Base-by-base conservation (phyloP, 768 basidiomycete genomes). In the Xerocomus spinulosus region DNA sequence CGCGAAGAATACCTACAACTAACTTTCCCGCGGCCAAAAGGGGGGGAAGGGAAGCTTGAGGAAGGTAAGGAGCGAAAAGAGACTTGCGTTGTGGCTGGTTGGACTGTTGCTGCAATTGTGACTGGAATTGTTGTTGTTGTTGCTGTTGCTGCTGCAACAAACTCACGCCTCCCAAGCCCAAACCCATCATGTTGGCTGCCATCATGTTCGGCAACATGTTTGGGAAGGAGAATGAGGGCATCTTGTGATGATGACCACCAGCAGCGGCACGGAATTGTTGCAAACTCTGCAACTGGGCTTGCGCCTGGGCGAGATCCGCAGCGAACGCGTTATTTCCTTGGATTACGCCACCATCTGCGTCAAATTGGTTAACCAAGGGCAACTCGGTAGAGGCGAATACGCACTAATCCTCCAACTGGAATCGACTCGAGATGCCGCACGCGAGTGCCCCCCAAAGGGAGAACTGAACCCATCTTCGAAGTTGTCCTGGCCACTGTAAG, bases 191-290 rank as follows among this genome's bases (percentile, higher is more conserved):
- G 58, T 90, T 96, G 15, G 92, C 93, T 3, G 92, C 93, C 87
- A 93, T 89, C 81, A 95, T 87, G 61, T 94, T 94, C 5, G 93
- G 94, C 13, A 96, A 74, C 92, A 96, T 96, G 65, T 96, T 96
- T 5, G 94, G 94, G 74, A 97, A 93, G 64, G 89, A 92, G 72
- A 96, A 97, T 4, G 94, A 97, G 9, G 89, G 81, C 91, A 96
- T 92, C 75, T 95, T 95, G 65, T 91, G 85, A 65, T 95, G 92
- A 58, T 95, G 93, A 9, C 92, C 92, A 37, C 90, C 91, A 17
- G 90, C 85, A 5, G 92, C 92, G 25, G 92, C 93, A 59, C 94
- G 87, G 77, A 98, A 99, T 59, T 96, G 92, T 60, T 95, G 92
- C 45, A 99, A 74, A 57, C 94, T 95, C 61, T 92, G 89, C 12